Conservation (phyloP, 106 monocot genomes). For the Alisma plantagoaquatica region DNA sequence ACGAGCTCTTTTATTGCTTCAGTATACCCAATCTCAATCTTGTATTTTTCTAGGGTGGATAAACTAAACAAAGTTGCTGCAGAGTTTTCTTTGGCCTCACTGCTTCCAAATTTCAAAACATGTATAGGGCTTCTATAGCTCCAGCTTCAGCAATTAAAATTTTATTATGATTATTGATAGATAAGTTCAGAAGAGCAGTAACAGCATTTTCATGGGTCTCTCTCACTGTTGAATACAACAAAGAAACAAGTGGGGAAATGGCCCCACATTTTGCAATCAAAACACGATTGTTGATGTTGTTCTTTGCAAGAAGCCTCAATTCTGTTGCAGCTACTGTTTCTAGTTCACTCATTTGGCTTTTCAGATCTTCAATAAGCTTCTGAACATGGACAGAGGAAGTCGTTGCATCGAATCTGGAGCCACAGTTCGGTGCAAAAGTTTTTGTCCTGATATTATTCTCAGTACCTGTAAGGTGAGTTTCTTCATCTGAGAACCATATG, state of each 20-base stretch:
- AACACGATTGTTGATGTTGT: slow-evolving; percentile 60
- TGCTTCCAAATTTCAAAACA: slow-evolving; percentile 48
- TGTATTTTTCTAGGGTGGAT: slow-evolving; percentile 62
- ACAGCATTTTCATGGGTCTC: slow-evolving; percentile 73
- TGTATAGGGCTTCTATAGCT: slow-evolving; percentile 62
- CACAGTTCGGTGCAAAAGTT: slow-evolving; percentile 3
- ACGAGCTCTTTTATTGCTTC: slow-evolving; percentile 57
- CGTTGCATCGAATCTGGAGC: slow-evolving; percentile 20
- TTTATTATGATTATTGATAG: slow-evolving; percentile 59
- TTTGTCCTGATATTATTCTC: not conserved
- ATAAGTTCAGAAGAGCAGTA: slow-evolving; percentile 74
- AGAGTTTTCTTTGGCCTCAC: slow-evolving; percentile 61
- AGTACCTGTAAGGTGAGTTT: slow-evolving; percentile 3
- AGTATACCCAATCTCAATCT: slow-evolving; percentile 52
- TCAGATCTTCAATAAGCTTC: slow-evolving; percentile 45
- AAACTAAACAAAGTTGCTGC: slow-evolving; percentile 79
- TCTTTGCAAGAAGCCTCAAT: slow-evolving; percentile 49
- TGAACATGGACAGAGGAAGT: slow-evolving; percentile 26
- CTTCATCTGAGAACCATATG: slow-evolving; percentile 14
- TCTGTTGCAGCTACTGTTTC: slow-evolving; percentile 45
- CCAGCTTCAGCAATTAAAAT: slow-evolving; percentile 52
- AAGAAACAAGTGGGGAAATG: slow-evolving; percentile 39
- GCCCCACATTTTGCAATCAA: slow-evolving; percentile 65
- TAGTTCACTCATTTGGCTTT: slow-evolving; percentile 23
- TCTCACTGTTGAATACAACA: slow-evolving; percentile 43